Base-by-base conservation (phyloP, 495 filamentous ascomycete genomes). In the Astrocystis sublimbata region DNA sequence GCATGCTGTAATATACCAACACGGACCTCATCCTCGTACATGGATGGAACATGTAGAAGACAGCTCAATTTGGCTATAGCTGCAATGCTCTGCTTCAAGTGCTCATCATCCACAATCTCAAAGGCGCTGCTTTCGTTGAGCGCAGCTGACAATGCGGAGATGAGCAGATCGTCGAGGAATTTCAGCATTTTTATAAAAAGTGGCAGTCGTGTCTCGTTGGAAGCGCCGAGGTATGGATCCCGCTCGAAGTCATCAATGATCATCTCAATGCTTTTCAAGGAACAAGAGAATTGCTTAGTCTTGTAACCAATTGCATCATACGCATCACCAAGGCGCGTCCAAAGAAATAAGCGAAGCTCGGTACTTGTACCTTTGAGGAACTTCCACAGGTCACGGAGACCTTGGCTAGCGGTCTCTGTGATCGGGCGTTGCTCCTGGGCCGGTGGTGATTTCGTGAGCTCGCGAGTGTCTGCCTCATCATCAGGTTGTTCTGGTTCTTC, bases 271-370 rank as follows among this genome's bases (percentile, higher is more conserved):
- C 89, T 92, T 60, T 88, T 85, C 38, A 98, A 79, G 65, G 90
- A 85, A 73, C 92, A 97, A 1, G 88, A 92, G 23, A 98, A 84
- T 26, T 96, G 87, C 69, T 96, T 96, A 0, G 93, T 90, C 6
- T 83, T 80, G 68, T 96, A 93, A 13, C 89, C 83, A 57, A 97
- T 93, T 31, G 82, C 83, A 62, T 85, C 84, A 68, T 99, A 98
- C 1, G 96, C 92, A 33, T 92, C 89, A 24, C 91, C 86, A 13
- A 99, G 84, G 60, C 89, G 86, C 33, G 88, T 86, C 93, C 93
- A 98, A 1, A 99, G 78, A 61, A 93, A 89, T 3, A 98, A 75
- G 54, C 91, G 85, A 40, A 98, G 75, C 51, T 92, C 89, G 3
- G 92, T 86, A 72, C 88, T 89, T 17, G 89, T 92, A 28, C 82